Evolutionary conservation across 1,284 basidiomycete genomes (phyloP), one percentile per base, ranked within the genome.

Genomic region (Amylostereum areolatum): DNA sequence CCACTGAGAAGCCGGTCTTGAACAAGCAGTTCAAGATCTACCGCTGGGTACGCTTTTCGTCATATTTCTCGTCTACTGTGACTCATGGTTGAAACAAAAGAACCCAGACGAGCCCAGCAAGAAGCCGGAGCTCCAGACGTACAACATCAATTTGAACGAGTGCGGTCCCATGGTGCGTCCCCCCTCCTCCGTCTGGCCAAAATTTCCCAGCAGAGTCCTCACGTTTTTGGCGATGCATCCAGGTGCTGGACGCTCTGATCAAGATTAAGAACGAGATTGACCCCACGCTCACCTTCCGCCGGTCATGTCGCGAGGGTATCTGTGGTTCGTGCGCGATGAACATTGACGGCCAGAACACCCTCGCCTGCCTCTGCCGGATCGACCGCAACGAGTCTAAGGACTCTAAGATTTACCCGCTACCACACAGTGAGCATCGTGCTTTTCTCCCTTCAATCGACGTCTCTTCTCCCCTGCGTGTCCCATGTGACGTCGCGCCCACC

Each of bases 281-380:
- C 74, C 89, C 96, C 5, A 97, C 96, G 2, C 77, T 99, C 42
- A 97, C 95, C 12, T 98, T 98, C 80, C 86, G 95, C 51, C 84
- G 95, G 50, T 97, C 92, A 31, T 99, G 96, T 79, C 77, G 96
- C 58, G 96, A 98, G 75, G 96, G 96, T 54, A 99, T 98, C 62
- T 98, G 97, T 64, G 97, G 96, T 42, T 95, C 91, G 12, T 99
- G 96, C 66, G 95, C 96, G 53, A 97, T 99, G 96, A 98, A 98
- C 79, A 92, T 98, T 65, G 88, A 98, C 68, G 96, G 96, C 54
- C 84, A 92, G 69, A 98, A 98, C 79, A 99, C 96, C 3, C 85
- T 99, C 51, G 96, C 96, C 25, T 99, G 97, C 71, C 78, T 99
- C 47, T 98, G 95, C 77, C 80, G 95, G 51, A 98, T 98, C 62